Evolutionary conservation across 169 alveolate genomes (phyloP), one percentile per base, ranked within the genome.

Genomic region (Plasmodium adleri): DNA sequence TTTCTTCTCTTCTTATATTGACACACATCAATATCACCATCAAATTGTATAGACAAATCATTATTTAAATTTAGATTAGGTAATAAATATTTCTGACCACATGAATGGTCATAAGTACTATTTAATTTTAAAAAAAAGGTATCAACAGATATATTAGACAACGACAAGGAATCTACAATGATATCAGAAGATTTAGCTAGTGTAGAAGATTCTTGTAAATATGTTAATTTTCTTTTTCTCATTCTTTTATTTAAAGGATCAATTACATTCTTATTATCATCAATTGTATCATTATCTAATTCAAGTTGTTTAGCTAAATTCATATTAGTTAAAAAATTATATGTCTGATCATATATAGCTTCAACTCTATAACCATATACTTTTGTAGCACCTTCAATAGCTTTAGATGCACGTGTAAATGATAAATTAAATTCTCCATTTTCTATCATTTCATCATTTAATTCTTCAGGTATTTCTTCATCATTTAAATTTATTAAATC

Each of bases 351-450:
- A 76, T 94, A 94, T 12, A 94, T 76, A 39, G 96, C 96, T 87
- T 94, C 96, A 24, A 94, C 94, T 59, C 96, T 91, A 86, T 94
- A 94, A 12, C 96, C 95, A 75, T 94, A 94, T 5, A 94, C 91
- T 50, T 91, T 92, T 70, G 95, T 91, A 13, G 96, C 96, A 12
- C 96, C 91, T 72, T 94, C 96, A 10, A 94, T 94, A 26, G 93
- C 96, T 73, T 92, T 92, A 1, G 96, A 94, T 13, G 95, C 95
- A 17, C 94, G 86, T 10, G 96, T 92, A 70, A 92, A 94, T 43
- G 91, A 85, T 62, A 94, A 63, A 63, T 87, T 87, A 15, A 62
- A 47, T 20, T 90, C 89, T 13, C 92, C 94, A 17, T 32, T 83
- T 80, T 67, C 87, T 52, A 68, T 43, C 72, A 83, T 50, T 52